A percentile compares a stretch with the other conserved stretches of the same genome.
Conservation (phyloP, 176 grass and related monocot species). For the Elaeis guineensis region DNA sequence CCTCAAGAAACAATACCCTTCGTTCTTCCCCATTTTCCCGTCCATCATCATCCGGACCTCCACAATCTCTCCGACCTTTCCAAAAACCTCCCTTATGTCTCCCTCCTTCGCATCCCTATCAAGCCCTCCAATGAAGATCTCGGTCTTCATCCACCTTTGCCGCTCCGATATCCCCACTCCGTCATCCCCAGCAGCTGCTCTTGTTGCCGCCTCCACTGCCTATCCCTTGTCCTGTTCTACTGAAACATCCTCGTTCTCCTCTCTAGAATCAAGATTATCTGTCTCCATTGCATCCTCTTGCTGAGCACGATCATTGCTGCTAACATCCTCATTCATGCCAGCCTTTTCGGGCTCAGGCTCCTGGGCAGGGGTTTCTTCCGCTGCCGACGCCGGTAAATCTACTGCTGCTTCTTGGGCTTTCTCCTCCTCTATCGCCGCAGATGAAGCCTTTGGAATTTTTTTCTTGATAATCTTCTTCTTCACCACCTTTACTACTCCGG, state of each 20-base stretch:
- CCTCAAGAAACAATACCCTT: constrained; percentile 55
- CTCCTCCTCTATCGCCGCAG: constrained; percentile 4
- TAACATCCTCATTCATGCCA: no score
- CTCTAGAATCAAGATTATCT: no score
- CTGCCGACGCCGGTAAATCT: no score
- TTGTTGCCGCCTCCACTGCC: neutral
- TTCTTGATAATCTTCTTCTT: constrained; percentile 42
- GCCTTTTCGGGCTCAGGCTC: no score
- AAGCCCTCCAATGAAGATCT: constrained; percentile 67
- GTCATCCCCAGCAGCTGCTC: neutral
- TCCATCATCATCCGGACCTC: constrained; percentile 59
- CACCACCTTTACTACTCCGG: constrained; percentile 25
- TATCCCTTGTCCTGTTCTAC: neutral
- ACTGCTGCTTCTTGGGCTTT: constrained; percentile 15
- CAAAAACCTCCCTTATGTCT: constrained; percentile 37
- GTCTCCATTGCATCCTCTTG: no score
- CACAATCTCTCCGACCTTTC: constrained; percentile 33
- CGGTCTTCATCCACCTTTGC: constrained; percentile 38
- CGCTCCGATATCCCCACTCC: constrained; percentile 26
- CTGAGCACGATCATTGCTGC: no score
- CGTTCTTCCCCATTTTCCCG: constrained; percentile 32
- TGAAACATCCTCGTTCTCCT: neutral
- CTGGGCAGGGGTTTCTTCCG: no score
- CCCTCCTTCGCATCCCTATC: constrained; percentile 38
- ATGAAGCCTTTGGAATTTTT: constrained; percentile 16